A percentile compares a stretch with the other conserved stretches of the same genome.
Conservation (phyloP, 176 grass and related monocot species). For the Hyparrhenia diplandra region DNA sequence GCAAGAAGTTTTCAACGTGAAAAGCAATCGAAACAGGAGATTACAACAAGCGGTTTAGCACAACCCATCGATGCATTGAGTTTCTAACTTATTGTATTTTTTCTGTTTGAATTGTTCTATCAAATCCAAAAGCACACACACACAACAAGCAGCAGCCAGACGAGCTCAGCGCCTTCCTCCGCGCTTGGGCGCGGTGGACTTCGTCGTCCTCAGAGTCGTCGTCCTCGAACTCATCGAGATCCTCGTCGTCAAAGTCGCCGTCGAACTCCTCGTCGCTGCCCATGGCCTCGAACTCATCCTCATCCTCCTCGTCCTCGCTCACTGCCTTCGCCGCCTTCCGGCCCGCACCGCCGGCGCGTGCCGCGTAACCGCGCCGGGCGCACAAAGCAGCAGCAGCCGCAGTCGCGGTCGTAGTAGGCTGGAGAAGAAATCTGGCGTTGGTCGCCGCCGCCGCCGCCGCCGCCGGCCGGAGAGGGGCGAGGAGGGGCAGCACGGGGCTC, state of each 20-base stretch:
- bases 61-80: not conserved
- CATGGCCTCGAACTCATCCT: not conserved
- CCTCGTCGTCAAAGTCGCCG: slow-evolving; percentile 16
- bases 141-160: not conserved
- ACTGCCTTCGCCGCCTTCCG: not conserved
- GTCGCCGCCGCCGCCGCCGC: not conserved
- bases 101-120: not conserved
- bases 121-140: not conserved
- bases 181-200: not conserved
- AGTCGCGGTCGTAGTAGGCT: not conserved
- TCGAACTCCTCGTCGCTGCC: slow-evolving; percentile 18
- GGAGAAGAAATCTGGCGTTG: not conserved
- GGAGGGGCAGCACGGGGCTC: not conserved
- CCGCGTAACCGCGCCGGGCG: slow-evolving; percentile 22
- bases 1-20: not conserved
- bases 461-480: not conserved
- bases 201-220: not conserved
- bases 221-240: not conserved
- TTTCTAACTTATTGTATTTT: not conserved
- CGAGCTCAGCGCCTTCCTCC: not conserved
- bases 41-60: not conserved
- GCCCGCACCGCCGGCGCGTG: not conserved
- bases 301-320: slow-evolving; percentile 26
- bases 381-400: not conserved
- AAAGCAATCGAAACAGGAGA: not conserved